Percentiles rank a stretch among this genome's conserved stretches.
These are phyloP conservation scores for Phragmites australis DNA, from an alignment of 176 grass and related monocot genomes.

Conservation along the genomic window DNA sequence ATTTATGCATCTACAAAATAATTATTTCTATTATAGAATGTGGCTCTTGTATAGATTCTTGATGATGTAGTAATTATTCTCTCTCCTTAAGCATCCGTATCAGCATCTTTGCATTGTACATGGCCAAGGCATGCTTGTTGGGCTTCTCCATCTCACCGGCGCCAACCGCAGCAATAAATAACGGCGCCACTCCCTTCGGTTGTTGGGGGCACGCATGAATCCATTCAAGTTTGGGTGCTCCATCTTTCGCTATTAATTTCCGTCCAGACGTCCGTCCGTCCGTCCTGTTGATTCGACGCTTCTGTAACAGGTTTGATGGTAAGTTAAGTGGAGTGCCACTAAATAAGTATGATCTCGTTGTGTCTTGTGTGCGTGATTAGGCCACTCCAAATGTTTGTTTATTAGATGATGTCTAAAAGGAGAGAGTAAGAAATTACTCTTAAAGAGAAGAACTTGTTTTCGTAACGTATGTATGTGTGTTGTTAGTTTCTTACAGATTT, in stretches of 20 bases:
- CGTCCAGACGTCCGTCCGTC: background rate
- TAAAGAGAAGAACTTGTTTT: no score
- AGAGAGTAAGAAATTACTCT: no score
- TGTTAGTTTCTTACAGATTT: no score
- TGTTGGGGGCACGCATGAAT: conserved; percentile 47
- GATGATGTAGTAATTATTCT: no score
- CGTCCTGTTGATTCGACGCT: conserved; percentile 13
- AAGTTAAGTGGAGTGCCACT: background rate
- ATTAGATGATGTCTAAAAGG: no score
- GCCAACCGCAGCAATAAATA: conserved; percentile 64
- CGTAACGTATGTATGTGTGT: no score
- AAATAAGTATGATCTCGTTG: background rate
- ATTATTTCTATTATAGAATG: no score
- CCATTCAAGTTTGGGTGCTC: conserved; percentile 50
- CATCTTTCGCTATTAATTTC: conserved; percentile 43
- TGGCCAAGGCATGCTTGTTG: conserved; percentile 44
- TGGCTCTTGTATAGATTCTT: no score
- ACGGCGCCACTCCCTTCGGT: conserved; percentile 52
- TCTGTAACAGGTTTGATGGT: conserved; percentile 1
- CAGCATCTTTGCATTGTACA: no score
- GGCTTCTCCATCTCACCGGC: conserved; percentile 43
- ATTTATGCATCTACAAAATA: no score
- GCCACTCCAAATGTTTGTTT: no score
- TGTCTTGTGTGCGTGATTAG: background rate
- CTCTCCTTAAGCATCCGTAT: no score